A percentile compares a stretch with the other conserved stretches of the same genome.
These are phyloP conservation scores for Tetramitus jugosus DNA, from an alignment of 208 protist genomes.

Conservation along the genomic window DNA sequence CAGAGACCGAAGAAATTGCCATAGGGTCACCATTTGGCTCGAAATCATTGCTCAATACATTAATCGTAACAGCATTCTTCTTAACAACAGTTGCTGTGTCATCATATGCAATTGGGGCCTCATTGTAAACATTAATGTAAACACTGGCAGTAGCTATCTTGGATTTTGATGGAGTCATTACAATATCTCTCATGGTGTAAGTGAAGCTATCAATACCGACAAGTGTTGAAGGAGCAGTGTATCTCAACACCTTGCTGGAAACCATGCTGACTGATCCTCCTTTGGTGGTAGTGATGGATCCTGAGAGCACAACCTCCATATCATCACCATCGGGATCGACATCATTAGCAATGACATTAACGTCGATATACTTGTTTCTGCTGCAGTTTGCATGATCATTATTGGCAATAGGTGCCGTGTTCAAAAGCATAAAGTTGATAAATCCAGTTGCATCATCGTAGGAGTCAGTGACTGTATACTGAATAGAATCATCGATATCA, in stretches of 20 bases:
- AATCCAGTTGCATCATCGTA: neutral
- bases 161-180: neutral
- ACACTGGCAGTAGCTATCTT: neutral
- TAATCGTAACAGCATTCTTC: neutral
- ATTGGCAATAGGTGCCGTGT: neutral
- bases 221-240: neutral
- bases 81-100: neutral
- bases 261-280: neutral
- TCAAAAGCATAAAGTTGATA: neutral
- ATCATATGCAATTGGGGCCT: neutral
- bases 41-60: neutral
- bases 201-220: neutral
- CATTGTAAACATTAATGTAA: neutral
- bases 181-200: neutral
- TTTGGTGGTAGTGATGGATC: neutral
- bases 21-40: neutral
- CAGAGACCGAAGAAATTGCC: neutral
- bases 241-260: neutral
- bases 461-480: neutral
- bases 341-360: constrained; percentile 1
- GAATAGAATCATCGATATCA: neutral
- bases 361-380: neutral
- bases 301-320: neutral
- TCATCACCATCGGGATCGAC: neutral
- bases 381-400: neutral